phyloP scores from a whole-genome alignment of 805 yeast genomes.

The Lipomyces anomalus region DNA sequence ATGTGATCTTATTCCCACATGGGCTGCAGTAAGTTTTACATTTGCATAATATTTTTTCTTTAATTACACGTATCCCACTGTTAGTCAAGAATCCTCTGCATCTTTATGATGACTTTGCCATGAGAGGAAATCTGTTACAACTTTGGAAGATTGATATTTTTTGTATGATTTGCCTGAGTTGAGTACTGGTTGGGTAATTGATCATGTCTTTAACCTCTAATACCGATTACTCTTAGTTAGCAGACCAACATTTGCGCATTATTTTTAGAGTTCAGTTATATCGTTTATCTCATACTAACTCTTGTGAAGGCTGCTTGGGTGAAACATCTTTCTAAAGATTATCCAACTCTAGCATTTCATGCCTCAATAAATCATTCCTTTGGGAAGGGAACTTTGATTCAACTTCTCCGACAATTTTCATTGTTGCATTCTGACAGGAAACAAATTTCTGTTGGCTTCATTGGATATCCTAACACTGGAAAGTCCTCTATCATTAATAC shows the following conservation, averaged over 20 bases:
- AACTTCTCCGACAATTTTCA: conserved; percentile 87
- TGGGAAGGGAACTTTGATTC: conserved; percentile 95
- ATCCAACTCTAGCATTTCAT: conserved; percentile 95
- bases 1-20: conserved; percentile 97
- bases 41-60: no score
- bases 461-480: conserved; percentile 98
- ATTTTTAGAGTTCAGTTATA: conserved; percentile 18
- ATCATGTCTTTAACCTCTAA: conserved; percentile 29
- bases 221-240: conserved; percentile 70
- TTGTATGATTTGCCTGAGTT: conserved; percentile 72
- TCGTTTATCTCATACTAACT: conserved; percentile 12
- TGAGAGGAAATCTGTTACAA: conserved; percentile 86
- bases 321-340: conserved; percentile 81
- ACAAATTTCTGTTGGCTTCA: conserved; percentile 94
- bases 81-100: conserved; percentile 41
- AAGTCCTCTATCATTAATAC: conserved; percentile 94
- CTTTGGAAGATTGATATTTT: conserved; percentile 72
- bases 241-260: conserved; percentile 58
- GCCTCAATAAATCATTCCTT: conserved; percentile 96
- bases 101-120: conserved; percentile 31
- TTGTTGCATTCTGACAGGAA: conserved; percentile 85
- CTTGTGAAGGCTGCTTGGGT: conserved; percentile 94
- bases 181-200: conserved; percentile 44
- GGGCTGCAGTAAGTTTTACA: conserved; percentile 92
- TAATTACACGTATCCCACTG: conserved; percentile 81